Conservation (phyloP, 2,329 filamentous ascomycete genomes). For the Ophiostoma australiae region DNA sequence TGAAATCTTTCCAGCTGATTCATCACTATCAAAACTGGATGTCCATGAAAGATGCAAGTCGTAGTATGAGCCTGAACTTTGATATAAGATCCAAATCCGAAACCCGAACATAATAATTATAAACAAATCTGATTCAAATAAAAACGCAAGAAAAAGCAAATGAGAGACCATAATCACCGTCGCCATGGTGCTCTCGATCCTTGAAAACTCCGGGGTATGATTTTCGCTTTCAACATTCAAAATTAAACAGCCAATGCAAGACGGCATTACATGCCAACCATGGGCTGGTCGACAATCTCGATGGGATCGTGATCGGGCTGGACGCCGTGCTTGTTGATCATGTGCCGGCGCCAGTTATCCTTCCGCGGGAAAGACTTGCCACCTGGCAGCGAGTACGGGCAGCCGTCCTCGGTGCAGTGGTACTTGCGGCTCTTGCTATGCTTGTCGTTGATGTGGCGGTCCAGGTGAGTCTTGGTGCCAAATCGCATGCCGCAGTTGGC, state of each 20-base stretch:
- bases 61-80: neutral
- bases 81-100: neutral
- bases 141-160: neutral
- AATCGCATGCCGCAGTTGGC: conserved; percentile 51
- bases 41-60: neutral
- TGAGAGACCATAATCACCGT: neutral
- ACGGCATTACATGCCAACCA: conserved; percentile 29
- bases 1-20: neutral
- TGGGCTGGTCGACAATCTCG: conserved; percentile 41
- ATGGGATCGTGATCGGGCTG: conserved; percentile 41
- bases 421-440: conserved; percentile 57
- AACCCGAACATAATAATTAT: neutral
- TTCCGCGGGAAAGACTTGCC: conserved; percentile 57
- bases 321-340: conserved; percentile 52
- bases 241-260: neutral
- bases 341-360: conserved; percentile 59
- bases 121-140: neutral
- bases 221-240: neutral
- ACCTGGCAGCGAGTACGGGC: conserved; percentile 52
- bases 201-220: conserved; percentile 11
- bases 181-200: neutral
- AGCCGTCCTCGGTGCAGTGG: conserved; percentile 51
- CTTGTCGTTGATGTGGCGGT: conserved; percentile 58
- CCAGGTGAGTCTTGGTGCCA: conserved; percentile 57
- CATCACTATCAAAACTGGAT: neutral